phyloP scores from a whole-genome alignment of 331 rosid species.

The Ulmus americana region DNA sequence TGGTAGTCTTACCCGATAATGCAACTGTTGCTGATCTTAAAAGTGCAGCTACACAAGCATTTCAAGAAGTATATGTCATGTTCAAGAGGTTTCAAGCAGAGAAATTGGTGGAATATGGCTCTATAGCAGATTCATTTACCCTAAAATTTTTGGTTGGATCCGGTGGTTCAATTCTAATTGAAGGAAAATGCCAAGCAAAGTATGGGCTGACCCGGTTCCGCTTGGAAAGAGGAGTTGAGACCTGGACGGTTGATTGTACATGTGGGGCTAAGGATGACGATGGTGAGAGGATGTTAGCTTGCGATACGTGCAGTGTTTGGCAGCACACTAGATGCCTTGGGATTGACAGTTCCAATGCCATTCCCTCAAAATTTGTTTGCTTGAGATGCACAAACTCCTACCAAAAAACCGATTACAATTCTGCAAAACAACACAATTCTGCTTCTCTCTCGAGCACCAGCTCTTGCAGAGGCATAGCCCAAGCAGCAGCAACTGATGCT shows the following conservation, averaged over 20 bases:
- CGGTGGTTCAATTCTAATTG: slow-evolving; percentile 34
- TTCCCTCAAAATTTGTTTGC: slow-evolving; percentile 53
- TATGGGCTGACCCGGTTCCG: slow-evolving; percentile 48
- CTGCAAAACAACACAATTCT: slow-evolving; percentile 13
- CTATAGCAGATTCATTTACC: slow-evolving; percentile 36
- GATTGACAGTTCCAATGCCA: slow-evolving; percentile 30
- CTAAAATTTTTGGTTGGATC: slow-evolving; percentile 46
- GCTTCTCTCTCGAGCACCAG: slow-evolving; percentile 17
- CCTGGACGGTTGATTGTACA: slow-evolving; percentile 60
- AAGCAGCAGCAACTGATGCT: slow-evolving; percentile 27
- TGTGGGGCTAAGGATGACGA: slow-evolving; percentile 78
- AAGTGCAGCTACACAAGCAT: slow-evolving; percentile 36
- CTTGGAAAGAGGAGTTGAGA: slow-evolving; percentile 63
- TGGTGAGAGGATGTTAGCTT: slow-evolving; percentile 72
- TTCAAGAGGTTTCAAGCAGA: slow-evolving; percentile 53
- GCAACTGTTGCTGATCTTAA: slow-evolving; percentile 53
- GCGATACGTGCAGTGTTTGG: slow-evolving; percentile 74
- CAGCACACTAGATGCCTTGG: slow-evolving; percentile 73
- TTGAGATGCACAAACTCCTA: slow-evolving; percentile 30
- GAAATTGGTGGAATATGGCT: slow-evolving; percentile 41
- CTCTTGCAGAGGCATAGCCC: slow-evolving; percentile 42
- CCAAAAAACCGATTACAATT: slow-evolving; percentile 1
- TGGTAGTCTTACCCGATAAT: slow-evolving; percentile 45
- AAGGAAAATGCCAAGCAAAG: slow-evolving; percentile 46
- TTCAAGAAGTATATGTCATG: slow-evolving; percentile 66